Evolutionary conservation across 2,329 filamentous ascomycete species (phyloP).

Genomic region (Alternaria sp.): DNA sequence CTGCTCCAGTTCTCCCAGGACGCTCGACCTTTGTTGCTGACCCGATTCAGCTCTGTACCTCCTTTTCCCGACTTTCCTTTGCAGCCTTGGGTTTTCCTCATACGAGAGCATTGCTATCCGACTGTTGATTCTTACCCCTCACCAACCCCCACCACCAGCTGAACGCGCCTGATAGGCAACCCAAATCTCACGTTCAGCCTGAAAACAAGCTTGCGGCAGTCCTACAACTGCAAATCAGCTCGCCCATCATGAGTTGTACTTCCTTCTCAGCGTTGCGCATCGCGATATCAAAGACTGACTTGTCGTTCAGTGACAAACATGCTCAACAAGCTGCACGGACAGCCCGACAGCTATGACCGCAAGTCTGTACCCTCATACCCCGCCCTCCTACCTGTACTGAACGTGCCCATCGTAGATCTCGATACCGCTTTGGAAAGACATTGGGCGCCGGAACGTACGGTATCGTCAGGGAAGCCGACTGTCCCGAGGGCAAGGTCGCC

Average conservation of each 20-base stretch:
- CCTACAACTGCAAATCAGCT: constrained; percentile 35
- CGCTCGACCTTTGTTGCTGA: constrained; percentile 29
- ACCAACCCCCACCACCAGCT: constrained; percentile 40
- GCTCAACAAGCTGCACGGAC: constrained; percentile 94
- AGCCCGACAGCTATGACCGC: constrained; percentile 98
- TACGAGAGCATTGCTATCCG: constrained; percentile 32
- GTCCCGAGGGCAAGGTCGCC: constrained; percentile 84
- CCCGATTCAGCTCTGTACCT: constrained; percentile 28
- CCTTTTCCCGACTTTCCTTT: constrained; percentile 26
- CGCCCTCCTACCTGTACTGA: constrained; percentile 40
- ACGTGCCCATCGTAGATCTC: constrained; percentile 65
- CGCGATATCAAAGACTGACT: constrained; percentile 25
- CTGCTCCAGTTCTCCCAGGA: constrained; percentile 31
- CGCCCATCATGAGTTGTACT: constrained; percentile 49
- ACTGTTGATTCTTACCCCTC: constrained; percentile 40
- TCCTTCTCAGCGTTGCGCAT: constrained; percentile 17
- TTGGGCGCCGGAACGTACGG: constrained; percentile 97
- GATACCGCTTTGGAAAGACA: constrained; percentile 91
- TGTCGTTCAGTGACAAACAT: constrained; percentile 75
- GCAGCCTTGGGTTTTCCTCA: constrained; percentile 23
- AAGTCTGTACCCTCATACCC: constrained; percentile 68
- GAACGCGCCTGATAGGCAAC: constrained; percentile 42
- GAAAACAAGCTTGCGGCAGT: constrained; percentile 39
- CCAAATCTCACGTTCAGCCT: constrained; percentile 43
- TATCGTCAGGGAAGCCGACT: constrained; percentile 94